These are phyloP conservation scores for Sphaerulina vaccinii DNA, from an alignment of 2,329 filamentous ascomycete genomes.

Conservation along the genomic window DNA sequence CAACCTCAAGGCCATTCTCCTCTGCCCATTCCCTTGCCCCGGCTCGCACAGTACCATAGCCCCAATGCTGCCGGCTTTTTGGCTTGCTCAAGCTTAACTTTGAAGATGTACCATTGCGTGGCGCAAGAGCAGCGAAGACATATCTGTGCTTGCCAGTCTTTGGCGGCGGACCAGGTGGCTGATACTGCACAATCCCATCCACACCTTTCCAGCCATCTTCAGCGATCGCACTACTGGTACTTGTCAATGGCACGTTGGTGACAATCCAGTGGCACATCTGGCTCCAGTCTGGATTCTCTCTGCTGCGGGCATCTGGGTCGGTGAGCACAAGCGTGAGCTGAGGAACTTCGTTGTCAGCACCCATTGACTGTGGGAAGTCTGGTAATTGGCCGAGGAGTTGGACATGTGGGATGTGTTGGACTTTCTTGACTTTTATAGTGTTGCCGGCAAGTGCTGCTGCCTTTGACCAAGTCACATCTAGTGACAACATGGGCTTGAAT, in stretches of 20 bases:
- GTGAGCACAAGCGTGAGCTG: constrained; percentile 49
- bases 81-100: constrained; percentile 47
- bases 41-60: constrained; percentile 50
- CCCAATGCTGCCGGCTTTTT: constrained; percentile 55
- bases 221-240: constrained; percentile 2
- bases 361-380: neutral
- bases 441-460: constrained; percentile 55
- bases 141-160: constrained; percentile 60
- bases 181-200: constrained; percentile 50
- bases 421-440: constrained; percentile 47
- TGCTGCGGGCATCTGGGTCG: constrained; percentile 59
- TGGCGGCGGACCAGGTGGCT: constrained; percentile 54
- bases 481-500: constrained; percentile 55
- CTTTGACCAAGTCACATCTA: constrained; percentile 50
- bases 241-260: constrained; percentile 37
- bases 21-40: constrained; percentile 54
- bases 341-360: constrained; percentile 12
- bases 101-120: constrained; percentile 45
- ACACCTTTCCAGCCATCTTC: constrained; percentile 11
- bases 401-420: constrained; percentile 46
- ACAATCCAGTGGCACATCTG: constrained; percentile 60
- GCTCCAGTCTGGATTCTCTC: constrained; percentile 54
- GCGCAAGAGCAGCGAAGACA: constrained; percentile 54
- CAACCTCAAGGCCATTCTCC: constrained; percentile 48
- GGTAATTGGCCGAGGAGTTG: constrained; percentile 23